Base-by-base conservation (phyloP, 2,329 filamentous ascomycete genomes). In the Pseudocercospora ulei region DNA sequence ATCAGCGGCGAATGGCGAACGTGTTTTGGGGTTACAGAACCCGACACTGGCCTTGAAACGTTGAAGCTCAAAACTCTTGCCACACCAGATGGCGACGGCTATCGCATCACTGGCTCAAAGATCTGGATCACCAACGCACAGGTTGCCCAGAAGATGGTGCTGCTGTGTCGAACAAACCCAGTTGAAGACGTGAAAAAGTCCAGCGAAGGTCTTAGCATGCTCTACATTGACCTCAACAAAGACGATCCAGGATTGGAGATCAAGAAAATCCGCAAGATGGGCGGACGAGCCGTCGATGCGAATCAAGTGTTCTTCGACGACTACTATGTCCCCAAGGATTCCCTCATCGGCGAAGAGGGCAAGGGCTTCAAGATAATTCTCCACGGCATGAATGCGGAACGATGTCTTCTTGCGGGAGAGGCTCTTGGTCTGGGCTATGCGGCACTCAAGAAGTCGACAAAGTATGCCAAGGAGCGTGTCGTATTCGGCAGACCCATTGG, bases 121-220 rank as follows among this genome's bases (percentile, higher is more conserved):
- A 87, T 88, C 38, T 92, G 84, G 84, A 92, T 90, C 38, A 83
- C 82, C 0, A 87, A 76, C 37, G 84, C 84, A 0, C 82, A 92
- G 57, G 80, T 88, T 0, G 83, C 84, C 0, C 70, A 71, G 3
- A 83, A 84, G 53, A 92, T 92, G 83, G 78, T 92, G 3, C 68
- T 92, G 0, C 70, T 93, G 0, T 82, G 82, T 0, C 73, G 84
- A 1, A 92, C 83, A 0, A 83, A 76, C 0, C 72, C 80, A 0
- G 50, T 79, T 0, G 78, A 83, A 35, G 68, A 82, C 43, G 75
- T 77, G 0, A 65, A 66, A 43, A 85, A 79, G 55, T 73, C 78
- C 0, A 82, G 74, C n/a, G 76, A 87, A 56, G 82, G 80, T 0
- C 66, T 92, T 0, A 85, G 80, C 0, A 65, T 92, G 18, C 88